These are phyloP conservation scores for Apium graveolens DNA, from an alignment of 129 eudicot genomes.

Conservation along the genomic window DNA sequence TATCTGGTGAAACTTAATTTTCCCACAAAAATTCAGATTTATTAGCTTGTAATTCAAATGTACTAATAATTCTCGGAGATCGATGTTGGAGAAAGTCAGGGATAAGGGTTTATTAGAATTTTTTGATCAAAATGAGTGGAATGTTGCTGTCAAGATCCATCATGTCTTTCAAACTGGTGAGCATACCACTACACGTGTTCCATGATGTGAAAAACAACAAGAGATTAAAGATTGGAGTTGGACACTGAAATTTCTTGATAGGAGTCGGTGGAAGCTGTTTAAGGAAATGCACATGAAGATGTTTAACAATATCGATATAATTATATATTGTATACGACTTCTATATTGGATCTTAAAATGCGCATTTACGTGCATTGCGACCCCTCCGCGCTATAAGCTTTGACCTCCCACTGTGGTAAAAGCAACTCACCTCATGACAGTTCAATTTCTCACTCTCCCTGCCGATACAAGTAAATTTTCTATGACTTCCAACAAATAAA, in stretches of 20 bases:
- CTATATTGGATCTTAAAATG: too few species aligned
- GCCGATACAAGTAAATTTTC: too few species aligned
- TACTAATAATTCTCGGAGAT: constrained; percentile 55
- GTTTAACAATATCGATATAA: too few species aligned
- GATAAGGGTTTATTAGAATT: constrained; percentile 53
- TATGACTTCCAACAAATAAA: too few species aligned
- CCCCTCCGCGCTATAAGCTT: too few species aligned
- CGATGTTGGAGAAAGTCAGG: constrained; percentile 83
- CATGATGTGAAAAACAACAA: constrained; percentile 98
- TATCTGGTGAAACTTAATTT: constrained; percentile 30
- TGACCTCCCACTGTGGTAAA: too few species aligned
- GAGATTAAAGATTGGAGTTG: constrained; percentile 86
- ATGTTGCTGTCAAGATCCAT: constrained; percentile 65
- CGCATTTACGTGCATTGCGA: constrained; percentile 47
- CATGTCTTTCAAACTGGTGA: constrained; percentile 59
- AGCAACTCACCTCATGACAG: too few species aligned
- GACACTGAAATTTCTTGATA: constrained; percentile 73
- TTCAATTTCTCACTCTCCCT: too few species aligned
- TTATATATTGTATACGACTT: too few species aligned
- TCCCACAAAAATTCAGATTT: constrained; percentile 49
- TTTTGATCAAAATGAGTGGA: constrained; percentile 72
- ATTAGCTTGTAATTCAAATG: constrained; percentile 64
- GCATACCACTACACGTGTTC: constrained; percentile 80
- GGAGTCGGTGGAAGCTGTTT: constrained; percentile 72
- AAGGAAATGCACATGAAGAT: too few species aligned